phyloP scores from a whole-genome alignment of 192 early-diverging fungal genomes.

The Podila epicladia region DNA sequence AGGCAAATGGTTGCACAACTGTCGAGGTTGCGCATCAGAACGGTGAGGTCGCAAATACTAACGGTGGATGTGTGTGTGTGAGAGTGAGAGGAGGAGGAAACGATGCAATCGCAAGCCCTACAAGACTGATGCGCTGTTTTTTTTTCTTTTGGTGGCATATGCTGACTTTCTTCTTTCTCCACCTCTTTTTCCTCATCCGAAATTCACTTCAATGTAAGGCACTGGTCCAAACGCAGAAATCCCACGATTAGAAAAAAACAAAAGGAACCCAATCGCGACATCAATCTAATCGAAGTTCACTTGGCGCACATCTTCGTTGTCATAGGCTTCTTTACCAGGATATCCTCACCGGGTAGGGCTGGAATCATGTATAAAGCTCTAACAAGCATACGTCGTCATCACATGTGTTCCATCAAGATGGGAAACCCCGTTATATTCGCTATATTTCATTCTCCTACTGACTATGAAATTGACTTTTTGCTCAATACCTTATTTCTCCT shows the following conservation, averaged over 20 bases:
- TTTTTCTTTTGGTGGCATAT: no score
- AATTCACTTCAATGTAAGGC: background rate
- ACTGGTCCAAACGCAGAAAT: background rate
- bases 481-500: slow-evolving; percentile 3
- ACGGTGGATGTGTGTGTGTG: background rate
- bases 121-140: no score
- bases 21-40: background rate
- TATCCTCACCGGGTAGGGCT: slow-evolving; percentile 3
- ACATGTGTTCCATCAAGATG: background rate
- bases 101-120: no score
- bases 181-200: background rate
- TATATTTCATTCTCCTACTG: background rate
- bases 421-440: no score
- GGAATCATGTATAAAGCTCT: background rate
- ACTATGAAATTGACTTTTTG: background rate
- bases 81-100: no score
- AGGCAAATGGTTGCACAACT: background rate
- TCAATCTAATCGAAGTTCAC: no score
- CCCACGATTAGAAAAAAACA: no score
- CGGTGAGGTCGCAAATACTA: background rate
- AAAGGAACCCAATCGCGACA: no score
- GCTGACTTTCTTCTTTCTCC: background rate
- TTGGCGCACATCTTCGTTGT: background rate
- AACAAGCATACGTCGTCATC: background rate
- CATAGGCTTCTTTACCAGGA: slow-evolving; percentile 4